Percentiles rank a stretch among this genome's conserved stretches.
Evolutionary conservation across 2,329 filamentous ascomycete species (phyloP).

Genomic region (Xylariaceae sp.): DNA sequence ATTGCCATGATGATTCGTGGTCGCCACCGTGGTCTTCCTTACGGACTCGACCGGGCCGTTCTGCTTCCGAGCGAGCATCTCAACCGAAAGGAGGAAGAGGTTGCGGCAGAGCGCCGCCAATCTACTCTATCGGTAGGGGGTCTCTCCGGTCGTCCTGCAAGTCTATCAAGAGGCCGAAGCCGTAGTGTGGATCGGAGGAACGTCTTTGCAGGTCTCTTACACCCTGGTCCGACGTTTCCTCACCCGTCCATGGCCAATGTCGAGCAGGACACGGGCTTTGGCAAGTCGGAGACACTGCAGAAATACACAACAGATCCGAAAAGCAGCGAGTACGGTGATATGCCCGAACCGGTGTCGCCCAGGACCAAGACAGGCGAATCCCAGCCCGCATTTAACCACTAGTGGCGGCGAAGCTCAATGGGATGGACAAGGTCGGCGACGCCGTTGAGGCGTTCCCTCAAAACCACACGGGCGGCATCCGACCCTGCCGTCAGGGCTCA

Average conservation of each 20-base stretch:
- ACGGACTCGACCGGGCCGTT: conserved; percentile 56
- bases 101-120: conserved; percentile 33
- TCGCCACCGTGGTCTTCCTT: conserved; percentile 60
- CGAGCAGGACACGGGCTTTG: conserved; percentile 7
- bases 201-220: conserved; percentile 20
- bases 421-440: conserved; percentile 7
- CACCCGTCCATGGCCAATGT: conserved; percentile 11
- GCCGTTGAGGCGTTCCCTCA: background rate
- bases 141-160: conserved; percentile 11
- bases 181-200: conserved; percentile 21
- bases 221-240: conserved; percentile 20
- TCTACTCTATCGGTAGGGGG: conserved; percentile 25
- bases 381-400: conserved; percentile 15
- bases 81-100: conserved; percentile 44
- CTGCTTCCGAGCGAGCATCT: conserved; percentile 50
- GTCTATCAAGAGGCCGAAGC: conserved; percentile 18
- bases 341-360: conserved; percentile 1
- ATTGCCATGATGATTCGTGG: conserved; percentile 64
- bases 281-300: conserved; percentile 13
- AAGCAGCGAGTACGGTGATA: conserved; percentile 13
- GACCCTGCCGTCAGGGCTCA: no score
- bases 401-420: conserved; percentile 14
- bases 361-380: conserved; percentile 15
- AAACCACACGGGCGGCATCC: no score
- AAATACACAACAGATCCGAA: conserved; percentile 14